Evolutionary conservation across 2,329 filamentous ascomycete species (phyloP).

Genomic region (Xylaria sp.): DNA sequence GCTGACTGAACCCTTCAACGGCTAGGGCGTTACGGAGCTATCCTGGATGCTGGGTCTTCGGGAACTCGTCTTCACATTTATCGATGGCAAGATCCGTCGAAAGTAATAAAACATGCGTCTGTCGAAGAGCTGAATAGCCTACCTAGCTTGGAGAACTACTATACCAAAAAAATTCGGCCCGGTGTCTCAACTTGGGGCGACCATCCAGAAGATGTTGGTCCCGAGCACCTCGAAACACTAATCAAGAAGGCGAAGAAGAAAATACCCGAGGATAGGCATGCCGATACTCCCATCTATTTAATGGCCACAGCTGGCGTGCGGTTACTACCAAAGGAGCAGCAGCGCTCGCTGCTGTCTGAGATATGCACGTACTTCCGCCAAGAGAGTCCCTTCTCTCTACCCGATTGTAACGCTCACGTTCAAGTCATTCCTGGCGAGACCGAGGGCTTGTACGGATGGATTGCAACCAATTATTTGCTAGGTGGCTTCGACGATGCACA

Average conservation of each 20-base stretch:
- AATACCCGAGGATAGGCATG: conserved; percentile 79
- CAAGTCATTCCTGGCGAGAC: conserved; percentile 97
- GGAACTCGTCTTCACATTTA: conserved; percentile 96
- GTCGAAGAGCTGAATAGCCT: conserved; percentile 72
- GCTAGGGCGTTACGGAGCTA: conserved; percentile 83
- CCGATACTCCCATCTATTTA: conserved; percentile 90
- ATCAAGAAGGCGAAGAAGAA: conserved; percentile 83
- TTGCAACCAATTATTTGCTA: conserved; percentile 94
- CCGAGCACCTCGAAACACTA: conserved; percentile 81
- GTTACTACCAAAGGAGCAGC: conserved; percentile 78
- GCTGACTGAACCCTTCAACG: conserved; percentile 30
- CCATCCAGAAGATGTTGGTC: conserved; percentile 78
- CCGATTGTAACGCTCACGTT: conserved; percentile 89
- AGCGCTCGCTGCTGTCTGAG: conserved; percentile 76
- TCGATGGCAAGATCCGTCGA: conserved; percentile 83
- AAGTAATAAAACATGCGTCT: conserved; percentile 71
- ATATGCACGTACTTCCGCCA: conserved; percentile 85
- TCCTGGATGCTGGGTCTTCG: conserved; percentile 97
- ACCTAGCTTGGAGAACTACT: conserved; percentile 83
- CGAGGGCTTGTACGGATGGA: conserved; percentile 96
- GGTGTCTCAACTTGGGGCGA: conserved; percentile 92
- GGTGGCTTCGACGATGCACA: conserved; percentile 86
- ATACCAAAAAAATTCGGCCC: conserved; percentile 94
- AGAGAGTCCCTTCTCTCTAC: conserved; percentile 83
- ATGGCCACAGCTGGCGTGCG: conserved; percentile 97